A percentile compares a stretch with the other conserved stretches of the same genome.
These are phyloP conservation scores for Ceratocystis alfenasii DNA, from an alignment of 2,329 filamentous ascomycete species.

Conservation along the genomic window DNA sequence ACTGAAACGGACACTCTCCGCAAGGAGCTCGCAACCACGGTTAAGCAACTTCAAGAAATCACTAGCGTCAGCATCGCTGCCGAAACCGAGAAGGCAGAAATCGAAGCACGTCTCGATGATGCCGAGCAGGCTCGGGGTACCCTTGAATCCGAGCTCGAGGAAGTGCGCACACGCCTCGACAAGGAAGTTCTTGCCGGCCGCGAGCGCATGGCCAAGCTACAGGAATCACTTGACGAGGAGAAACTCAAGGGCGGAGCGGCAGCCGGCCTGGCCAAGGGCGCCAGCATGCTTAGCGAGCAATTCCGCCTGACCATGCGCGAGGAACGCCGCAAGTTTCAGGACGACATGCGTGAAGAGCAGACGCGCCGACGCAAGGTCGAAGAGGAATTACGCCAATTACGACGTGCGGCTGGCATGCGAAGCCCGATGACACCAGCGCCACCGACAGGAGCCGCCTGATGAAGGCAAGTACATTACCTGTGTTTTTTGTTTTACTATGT, in stretches of 20 bases:
- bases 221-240: constrained; percentile 43
- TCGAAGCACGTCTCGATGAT: constrained; percentile 35
- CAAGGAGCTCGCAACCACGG: constrained; percentile 39
- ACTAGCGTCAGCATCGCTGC: constrained; percentile 41
- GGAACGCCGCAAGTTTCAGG: constrained; percentile 46
- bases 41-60: constrained; percentile 42
- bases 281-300: constrained; percentile 44
- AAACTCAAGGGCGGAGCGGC: constrained; percentile 32
- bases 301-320: constrained; percentile 45
- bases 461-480: no score
- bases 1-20: constrained; percentile 40
- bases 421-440: constrained; percentile 33
- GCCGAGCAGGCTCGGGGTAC: constrained; percentile 29
- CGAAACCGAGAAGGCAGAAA: constrained; percentile 40
- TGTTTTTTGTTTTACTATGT: not conserved
- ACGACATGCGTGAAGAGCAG: constrained; percentile 43
- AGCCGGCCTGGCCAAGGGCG: constrained; percentile 32
- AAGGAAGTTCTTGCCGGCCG: constrained; percentile 32
- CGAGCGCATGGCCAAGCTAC: constrained; percentile 33
- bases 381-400: constrained; percentile 38
- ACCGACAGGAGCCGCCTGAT: not conserved
- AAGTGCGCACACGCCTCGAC: constrained; percentile 33
- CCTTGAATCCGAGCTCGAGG: constrained; percentile 33
- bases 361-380: constrained; percentile 37
- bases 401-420: constrained; percentile 32